Evolutionary conservation across 2,329 filamentous ascomycete genomes (phyloP).

Genomic region (Aureobasidium sp.): DNA sequence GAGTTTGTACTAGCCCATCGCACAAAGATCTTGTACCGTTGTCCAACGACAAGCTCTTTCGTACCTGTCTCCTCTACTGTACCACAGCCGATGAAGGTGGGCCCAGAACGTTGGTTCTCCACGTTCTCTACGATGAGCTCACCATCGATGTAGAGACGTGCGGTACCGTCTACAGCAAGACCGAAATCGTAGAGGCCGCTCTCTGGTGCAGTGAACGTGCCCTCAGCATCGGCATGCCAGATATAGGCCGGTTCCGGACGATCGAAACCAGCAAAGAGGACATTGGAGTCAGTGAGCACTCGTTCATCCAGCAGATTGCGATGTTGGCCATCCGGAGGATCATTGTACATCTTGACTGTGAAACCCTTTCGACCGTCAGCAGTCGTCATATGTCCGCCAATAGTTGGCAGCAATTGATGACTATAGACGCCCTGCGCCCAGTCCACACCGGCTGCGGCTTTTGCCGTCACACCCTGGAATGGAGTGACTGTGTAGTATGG

Average conservation of each 20-base stretch:
- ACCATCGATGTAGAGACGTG: constrained; percentile 3
- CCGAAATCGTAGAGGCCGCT: constrained; percentile 70
- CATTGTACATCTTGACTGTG: constrained; percentile 50
- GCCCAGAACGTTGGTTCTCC: constrained; percentile 63
- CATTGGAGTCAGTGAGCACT: constrained; percentile 42
- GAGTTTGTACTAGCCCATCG: background rate
- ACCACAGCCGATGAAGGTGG: constrained; percentile 70
- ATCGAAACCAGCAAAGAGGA: constrained; percentile 58
- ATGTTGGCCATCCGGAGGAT: constrained; percentile 50
- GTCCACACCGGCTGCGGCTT: constrained; percentile 4
- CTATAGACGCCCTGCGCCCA: constrained; percentile 25
- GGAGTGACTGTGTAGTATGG: constrained; percentile 19
- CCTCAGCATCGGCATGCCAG: constrained; percentile 56
- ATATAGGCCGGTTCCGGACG: constrained; percentile 28
- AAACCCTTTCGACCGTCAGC: background rate
- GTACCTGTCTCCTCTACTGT: constrained; percentile 70
- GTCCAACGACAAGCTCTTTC: constrained; percentile 33
- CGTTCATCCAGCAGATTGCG: constrained; percentile 59
- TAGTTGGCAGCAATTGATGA: background rate
- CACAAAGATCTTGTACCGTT: background rate
- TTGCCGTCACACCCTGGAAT: constrained; percentile 8
- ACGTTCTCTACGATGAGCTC: constrained; percentile 39
- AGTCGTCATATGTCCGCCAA: background rate
- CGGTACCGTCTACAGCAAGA: constrained; percentile 61
- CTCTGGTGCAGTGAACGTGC: constrained; percentile 65